Conservation (phyloP, 371 early-diverging fungal species). For the Rhizopus delemar region DNA sequence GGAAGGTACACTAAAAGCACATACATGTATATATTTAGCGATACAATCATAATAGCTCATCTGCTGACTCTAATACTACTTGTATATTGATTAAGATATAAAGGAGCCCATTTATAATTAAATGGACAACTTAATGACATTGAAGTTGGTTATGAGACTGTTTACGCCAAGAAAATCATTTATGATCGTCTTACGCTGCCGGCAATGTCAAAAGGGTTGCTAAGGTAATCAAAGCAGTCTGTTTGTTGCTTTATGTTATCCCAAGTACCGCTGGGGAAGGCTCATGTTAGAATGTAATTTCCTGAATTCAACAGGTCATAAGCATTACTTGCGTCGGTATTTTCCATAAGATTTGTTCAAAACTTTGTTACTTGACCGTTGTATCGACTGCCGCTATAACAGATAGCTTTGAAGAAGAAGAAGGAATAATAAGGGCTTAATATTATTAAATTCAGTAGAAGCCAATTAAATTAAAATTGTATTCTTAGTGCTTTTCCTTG, state of each 20-base stretch:
- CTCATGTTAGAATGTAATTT: constrained; percentile 94
- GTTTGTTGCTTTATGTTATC: constrained; percentile 89
- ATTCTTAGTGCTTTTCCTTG: neutral
- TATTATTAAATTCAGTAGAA: constrained; percentile 84
- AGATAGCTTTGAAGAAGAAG: constrained; percentile 72
- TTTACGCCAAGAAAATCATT: constrained; percentile 83
- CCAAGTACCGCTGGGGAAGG: constrained; percentile 88
- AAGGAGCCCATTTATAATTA: constrained; percentile 83
- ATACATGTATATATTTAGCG: constrained; percentile 2
- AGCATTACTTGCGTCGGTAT: constrained; percentile 89
- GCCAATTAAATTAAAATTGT: constrained; percentile 64
- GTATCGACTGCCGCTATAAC: constrained; percentile 95
- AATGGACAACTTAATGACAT: constrained; percentile 87
- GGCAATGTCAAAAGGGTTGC: constrained; percentile 75
- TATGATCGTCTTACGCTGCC: constrained; percentile 92
- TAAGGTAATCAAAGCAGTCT: constrained; percentile 92
- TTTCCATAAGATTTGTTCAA: constrained; percentile 89
- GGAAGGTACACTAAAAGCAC: constrained; percentile 72
- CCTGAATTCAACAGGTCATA: constrained; percentile 90
- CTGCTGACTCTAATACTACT: constrained; percentile 97
- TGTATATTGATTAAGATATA: constrained; percentile 92
- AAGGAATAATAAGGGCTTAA: constrained; percentile 82
- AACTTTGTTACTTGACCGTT: constrained; percentile 87
- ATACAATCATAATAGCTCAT: constrained; percentile 54
- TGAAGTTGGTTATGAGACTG: constrained; percentile 81